Conservation (phyloP, 2,329 filamentous ascomycete species). For the Chaetomiaceae sp. region DNA sequence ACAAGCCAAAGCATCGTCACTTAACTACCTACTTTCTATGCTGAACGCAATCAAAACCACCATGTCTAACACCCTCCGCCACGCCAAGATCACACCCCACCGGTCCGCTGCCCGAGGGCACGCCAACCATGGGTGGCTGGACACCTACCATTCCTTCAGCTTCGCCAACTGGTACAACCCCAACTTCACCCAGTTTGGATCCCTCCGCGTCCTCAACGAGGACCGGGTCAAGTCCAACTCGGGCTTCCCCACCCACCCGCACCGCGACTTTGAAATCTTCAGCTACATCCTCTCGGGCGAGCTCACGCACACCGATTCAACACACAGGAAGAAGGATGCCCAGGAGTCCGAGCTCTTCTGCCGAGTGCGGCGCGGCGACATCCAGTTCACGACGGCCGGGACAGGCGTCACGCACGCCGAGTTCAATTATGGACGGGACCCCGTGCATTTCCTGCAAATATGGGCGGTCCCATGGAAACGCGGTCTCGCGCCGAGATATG, state of each 20-base stretch:
- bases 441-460: slow-evolving; percentile 83
- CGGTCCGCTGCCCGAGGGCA: slow-evolving; percentile 69
- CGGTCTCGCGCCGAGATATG: slow-evolving; percentile 69
- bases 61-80: slow-evolving; percentile 60
- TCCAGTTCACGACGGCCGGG: slow-evolving; percentile 88
- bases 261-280: slow-evolving; percentile 87
- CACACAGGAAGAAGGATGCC: slow-evolving; percentile 65
- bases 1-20: background rate
- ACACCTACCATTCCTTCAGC: slow-evolving; percentile 81
- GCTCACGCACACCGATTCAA: slow-evolving; percentile 81
- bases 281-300: slow-evolving; percentile 81
- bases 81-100: slow-evolving; percentile 71
- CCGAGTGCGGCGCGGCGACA: slow-evolving; percentile 71
- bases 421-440: slow-evolving; percentile 65
- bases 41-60: slow-evolving; percentile 40
- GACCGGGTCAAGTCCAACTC: slow-evolving; percentile 70
- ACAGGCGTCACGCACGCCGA: slow-evolving; percentile 77
- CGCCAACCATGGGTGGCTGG: slow-evolving; percentile 80
- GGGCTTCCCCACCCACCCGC: slow-evolving; percentile 81
- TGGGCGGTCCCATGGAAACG: slow-evolving; percentile 77
- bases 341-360: slow-evolving; percentile 59
- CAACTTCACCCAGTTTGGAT: slow-evolving; percentile 63
- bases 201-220: slow-evolving; percentile 82
- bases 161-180: slow-evolving; percentile 72
- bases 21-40: slow-evolving; percentile 20